These are phyloP conservation scores for Populus hybrid DNA, from an alignment of 441 rosid species.

Conservation along the genomic window DNA sequence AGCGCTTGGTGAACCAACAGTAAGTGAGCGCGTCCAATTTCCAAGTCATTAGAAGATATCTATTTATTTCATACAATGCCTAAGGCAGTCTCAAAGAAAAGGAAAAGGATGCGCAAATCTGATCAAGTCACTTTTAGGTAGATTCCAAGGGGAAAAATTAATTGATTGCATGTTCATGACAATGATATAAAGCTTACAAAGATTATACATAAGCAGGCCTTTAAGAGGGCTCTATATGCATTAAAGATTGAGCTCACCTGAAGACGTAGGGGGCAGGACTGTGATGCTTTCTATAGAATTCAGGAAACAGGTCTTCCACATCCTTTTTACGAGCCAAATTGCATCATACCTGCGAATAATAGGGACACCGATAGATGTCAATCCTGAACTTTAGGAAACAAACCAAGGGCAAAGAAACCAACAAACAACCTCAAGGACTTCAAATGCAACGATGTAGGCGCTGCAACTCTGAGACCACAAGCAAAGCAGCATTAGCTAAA, in stretches of 20 bases:
- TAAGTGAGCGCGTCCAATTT: not conserved
- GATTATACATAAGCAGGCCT: conserved; percentile 25
- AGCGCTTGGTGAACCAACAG: not conserved
- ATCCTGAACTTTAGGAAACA: not conserved
- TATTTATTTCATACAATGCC: not conserved
- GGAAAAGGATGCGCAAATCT: not conserved
- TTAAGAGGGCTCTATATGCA: conserved; percentile 4
- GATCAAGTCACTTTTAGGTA: not conserved
- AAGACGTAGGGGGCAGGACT: not conserved
- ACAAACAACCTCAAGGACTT: conserved; percentile 22
- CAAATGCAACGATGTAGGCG: conserved; percentile 65
- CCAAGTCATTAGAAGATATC: not conserved
- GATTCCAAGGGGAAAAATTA: conserved; percentile 11
- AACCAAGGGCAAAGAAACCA: not conserved
- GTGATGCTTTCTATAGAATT: conserved; percentile 7
- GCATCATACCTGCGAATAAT: conserved; percentile 4
- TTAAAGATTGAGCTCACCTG: conserved; percentile 22
- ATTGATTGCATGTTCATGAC: conserved; percentile 11
- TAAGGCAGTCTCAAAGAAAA: not conserved
- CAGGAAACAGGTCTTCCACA: not conserved
- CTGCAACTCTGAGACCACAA: conserved; percentile 63
- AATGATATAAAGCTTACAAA: conserved; percentile 23
- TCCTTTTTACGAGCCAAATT: not conserved
- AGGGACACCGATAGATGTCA: not conserved
- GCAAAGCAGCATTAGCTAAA: conserved; percentile 54